Base-by-base conservation (phyloP, 768 basidiomycete genomes). In the Pleurotus pulmonarius region DNA sequence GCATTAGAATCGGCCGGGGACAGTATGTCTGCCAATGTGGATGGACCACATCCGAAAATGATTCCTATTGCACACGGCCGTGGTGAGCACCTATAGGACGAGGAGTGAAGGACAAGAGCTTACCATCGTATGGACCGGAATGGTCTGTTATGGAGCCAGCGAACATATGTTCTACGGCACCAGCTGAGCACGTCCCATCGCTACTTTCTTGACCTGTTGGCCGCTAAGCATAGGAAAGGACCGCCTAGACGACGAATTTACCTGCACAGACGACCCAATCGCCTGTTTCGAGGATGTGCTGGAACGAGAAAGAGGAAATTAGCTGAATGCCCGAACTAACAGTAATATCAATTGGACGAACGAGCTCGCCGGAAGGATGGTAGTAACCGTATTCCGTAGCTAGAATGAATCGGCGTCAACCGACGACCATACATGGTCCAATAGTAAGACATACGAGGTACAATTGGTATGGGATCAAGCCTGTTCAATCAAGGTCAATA, bases 101-200 rank as follows among this genome's bases (percentile, higher is more conserved):
- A 48, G 46, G 45, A 41, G 15, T 57, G 52, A 3, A 22, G 9
- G 8, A 54, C 55, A 46, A 56, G 26, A n/a, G 11, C 46, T 62
- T 60, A 37, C 59, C 64, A 38, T 64, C 62, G 40, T 68, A 69
- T 15, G 67, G 67, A 1, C 67, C 67, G 25, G 59, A 49, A 46
- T 69, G 68, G 47, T 69, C 58, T 15, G 39, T 40, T 45, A 58
- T 55, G 15, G 62, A 53, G 1, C 51, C 51, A 24, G 51, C 51
- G 22, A 53, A 53, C 51, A 53, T 59, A 51, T 49, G 63, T 7
- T 63, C 61, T 5, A 68, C 63, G 16, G 56, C 60, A 5, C 66
- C 67, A n/a, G 52, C 61, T 1, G 57, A 58, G 48, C 67, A 68
- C 15, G 60, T 49, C 9, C 43, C 39, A 22, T 56, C 56, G 20